A percentile compares a stretch with the other conserved stretches of the same genome.
Conservation (phyloP, 176 grass and related monocot species). For the Rhynchospora breviuscula region DNA sequence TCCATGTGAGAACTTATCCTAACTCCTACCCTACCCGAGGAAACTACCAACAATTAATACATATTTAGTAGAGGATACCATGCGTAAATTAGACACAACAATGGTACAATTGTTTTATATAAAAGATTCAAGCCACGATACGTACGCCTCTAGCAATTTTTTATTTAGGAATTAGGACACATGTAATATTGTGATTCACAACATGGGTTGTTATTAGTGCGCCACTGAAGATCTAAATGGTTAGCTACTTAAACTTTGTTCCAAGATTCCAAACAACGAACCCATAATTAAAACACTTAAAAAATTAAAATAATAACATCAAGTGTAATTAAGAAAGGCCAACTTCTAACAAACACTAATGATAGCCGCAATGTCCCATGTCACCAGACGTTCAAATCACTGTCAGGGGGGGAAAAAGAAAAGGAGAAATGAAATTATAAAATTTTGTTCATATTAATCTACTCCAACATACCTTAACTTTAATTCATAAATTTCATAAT, state of each 20-base stretch:
- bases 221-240: conserved; percentile 11
- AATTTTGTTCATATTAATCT: neutral
- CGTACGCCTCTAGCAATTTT: neutral
- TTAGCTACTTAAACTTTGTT: neutral
- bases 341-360: conserved; percentile 20
- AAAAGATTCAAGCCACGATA: neutral
- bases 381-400: neutral
- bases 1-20: neutral
- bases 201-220: neutral
- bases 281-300: neutral
- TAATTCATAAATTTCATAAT: neutral
- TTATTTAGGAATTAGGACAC: neutral
- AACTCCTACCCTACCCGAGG: neutral
- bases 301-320: neutral
- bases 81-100: neutral
- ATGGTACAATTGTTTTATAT: neutral
- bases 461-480: neutral
- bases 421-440: neutral
- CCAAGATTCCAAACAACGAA: conserved; percentile 23
- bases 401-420: neutral
- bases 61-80: neutral
- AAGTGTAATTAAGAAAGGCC: neutral
- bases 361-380: conserved; percentile 16
- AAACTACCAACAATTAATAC: neutral
- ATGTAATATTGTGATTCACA: neutral